These are phyloP conservation scores for Mrakia frigida DNA, from an alignment of 768 basidiomycete genomes.

Conservation along the genomic window DNA sequence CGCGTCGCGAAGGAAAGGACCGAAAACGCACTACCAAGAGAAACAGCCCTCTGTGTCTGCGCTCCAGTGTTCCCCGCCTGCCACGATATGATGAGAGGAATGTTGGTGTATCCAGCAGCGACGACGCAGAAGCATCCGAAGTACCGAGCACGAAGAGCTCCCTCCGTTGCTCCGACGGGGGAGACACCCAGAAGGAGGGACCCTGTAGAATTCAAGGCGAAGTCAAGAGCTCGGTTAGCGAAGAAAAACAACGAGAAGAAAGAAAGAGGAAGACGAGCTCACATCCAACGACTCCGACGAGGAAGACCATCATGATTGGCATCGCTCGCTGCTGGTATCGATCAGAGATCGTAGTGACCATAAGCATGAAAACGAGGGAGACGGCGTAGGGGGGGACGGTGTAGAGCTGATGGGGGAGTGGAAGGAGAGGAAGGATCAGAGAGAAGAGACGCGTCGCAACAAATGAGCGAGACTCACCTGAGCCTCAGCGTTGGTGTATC, in stretches of 20 bases:
- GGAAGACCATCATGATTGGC: slow-evolving; percentile 36
- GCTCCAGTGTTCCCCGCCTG: slow-evolving; percentile 41
- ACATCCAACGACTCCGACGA: not conserved
- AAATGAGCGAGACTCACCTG: slow-evolving; percentile 1
- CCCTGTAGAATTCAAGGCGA: slow-evolving; percentile 36
- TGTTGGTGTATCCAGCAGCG: slow-evolving; percentile 33
- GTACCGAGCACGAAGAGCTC: slow-evolving; percentile 44
- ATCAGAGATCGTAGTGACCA: slow-evolving; percentile 35
- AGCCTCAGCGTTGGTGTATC: slow-evolving; percentile 38
- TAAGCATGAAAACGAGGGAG: slow-evolving; percentile 43
- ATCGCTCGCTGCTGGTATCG: slow-evolving; percentile 30
- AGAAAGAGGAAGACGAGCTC: not conserved
- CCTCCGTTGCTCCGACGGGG: slow-evolving; percentile 36
- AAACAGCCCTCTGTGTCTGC: slow-evolving; percentile 44
- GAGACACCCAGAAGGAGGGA: slow-evolving; percentile 38
- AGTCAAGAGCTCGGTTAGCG: slow-evolving; percentile 30
- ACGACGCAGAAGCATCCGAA: slow-evolving; percentile 46
- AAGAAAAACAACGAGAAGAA: not conserved
- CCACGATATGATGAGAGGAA: slow-evolving; percentile 42
- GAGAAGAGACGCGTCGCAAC: not conserved
- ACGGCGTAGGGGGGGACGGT: slow-evolving; percentile 47
- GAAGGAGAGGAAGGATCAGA: not conserved
- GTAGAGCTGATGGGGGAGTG: slow-evolving; percentile 39
- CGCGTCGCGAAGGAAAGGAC: not conserved
- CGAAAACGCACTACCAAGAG: slow-evolving; percentile 39